Conservation (phyloP, 768 basidiomycete genomes). For the Hypholoma sublateritium region DNA sequence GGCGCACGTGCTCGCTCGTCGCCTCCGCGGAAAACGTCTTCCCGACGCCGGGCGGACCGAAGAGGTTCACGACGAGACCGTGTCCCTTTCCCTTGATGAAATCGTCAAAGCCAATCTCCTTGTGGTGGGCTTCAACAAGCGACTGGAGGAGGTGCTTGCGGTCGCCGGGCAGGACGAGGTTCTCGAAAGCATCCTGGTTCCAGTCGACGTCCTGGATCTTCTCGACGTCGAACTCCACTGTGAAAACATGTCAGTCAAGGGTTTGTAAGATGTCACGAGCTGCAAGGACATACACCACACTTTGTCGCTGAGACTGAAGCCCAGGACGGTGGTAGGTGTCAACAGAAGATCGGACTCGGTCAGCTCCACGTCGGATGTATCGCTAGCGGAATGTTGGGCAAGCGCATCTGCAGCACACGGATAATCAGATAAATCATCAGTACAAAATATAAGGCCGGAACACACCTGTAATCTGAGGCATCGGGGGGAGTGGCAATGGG, state of each 20-base stretch:
- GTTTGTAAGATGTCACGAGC: background rate
- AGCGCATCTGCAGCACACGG: background rate
- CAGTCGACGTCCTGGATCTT: constrained; percentile 52
- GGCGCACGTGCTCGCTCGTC: constrained; percentile 52
- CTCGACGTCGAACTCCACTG: constrained; percentile 64
- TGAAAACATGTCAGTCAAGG: background rate
- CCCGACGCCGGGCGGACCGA: constrained; percentile 61
- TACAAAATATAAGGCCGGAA: background rate
- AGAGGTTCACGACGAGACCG: constrained; percentile 56
- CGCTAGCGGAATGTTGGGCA: constrained; percentile 16
- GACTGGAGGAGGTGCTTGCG: constrained; percentile 56
- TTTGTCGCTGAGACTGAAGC: constrained; percentile 62
- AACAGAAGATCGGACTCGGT: constrained; percentile 55
- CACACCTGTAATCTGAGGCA: background rate
- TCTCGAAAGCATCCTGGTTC: constrained; percentile 57
- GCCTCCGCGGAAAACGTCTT: constrained; percentile 59
- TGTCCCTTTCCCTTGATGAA: constrained; percentile 67
- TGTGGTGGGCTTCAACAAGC: constrained; percentile 58
- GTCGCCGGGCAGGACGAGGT: constrained; percentile 54
- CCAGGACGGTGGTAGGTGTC: constrained; percentile 55
- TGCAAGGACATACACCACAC: constrained; percentile 46
- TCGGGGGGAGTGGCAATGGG: constrained; percentile 5
- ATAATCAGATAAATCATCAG: background rate
- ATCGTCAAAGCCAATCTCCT: constrained; percentile 53
- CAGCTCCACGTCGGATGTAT: constrained; percentile 34